phyloP scores from a whole-genome alignment of 2,329 filamentous ascomycete species.

The Alternaria gaisen region DNA sequence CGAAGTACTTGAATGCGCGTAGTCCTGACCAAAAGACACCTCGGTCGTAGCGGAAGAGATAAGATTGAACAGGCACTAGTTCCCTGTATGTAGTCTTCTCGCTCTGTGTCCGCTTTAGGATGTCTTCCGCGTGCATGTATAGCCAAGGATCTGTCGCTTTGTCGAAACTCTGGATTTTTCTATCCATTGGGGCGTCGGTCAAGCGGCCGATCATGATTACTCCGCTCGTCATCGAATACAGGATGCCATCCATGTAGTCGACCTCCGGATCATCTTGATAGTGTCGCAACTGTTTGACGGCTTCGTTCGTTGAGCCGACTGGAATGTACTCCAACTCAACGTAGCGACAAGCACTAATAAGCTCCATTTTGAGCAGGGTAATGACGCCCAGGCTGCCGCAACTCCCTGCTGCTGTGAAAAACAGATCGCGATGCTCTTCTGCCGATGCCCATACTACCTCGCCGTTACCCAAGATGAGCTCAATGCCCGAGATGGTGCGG shows the following conservation, averaged over 20 bases:
- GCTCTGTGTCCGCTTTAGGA: conserved; percentile 25
- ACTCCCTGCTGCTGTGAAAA: conserved; percentile 66
- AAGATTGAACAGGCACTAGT: conserved; percentile 59
- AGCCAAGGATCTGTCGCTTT: conserved; percentile 74
- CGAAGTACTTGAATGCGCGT: conserved; percentile 69
- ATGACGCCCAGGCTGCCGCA: conserved; percentile 69
- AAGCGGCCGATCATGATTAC: conserved; percentile 70
- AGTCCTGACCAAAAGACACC: conserved; percentile 71
- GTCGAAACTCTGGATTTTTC: conserved; percentile 59
- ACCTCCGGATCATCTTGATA: conserved; percentile 53
- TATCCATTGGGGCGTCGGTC: conserved; percentile 56
- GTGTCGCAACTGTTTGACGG: conserved; percentile 59
- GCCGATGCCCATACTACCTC: conserved; percentile 60
- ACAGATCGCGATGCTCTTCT: conserved; percentile 61
- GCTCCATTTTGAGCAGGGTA: conserved; percentile 67
- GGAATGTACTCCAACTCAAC: conserved; percentile 71
- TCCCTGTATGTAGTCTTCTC: conserved; percentile 43
- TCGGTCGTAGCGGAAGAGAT: conserved; percentile 70
- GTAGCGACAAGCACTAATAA: conserved; percentile 63
- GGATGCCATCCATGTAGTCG: conserved; percentile 77
- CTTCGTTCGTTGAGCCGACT: conserved; percentile 59
- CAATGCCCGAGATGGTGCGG: conserved; percentile 67
- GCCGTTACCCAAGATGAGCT: conserved; percentile 70
- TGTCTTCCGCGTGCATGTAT: conserved; percentile 69
- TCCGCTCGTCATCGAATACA: conserved; percentile 65